Evolutionary conservation across 345 rosid genomes (phyloP), one percentile per base, ranked within the genome.

Genomic region (Physaria fendleri): DNA sequence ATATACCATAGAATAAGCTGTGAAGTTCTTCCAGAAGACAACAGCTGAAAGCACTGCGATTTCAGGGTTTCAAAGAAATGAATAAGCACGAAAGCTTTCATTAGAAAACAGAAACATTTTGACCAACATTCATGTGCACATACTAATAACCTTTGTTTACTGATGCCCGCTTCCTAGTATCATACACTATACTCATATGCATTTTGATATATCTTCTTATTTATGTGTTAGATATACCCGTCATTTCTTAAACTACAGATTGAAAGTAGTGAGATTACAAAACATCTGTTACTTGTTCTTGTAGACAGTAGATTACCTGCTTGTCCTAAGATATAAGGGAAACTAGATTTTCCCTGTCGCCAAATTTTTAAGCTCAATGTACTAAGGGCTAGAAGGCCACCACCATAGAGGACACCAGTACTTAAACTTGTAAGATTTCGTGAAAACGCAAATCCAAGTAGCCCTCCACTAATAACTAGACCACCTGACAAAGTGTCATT

Each of bases 241-340:
- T 14, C 15, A 15, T 14, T 2, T 33, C 28, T 15, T 52, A 41
- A 13, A 21, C 22, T 41, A n/a, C 33, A 40, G 14, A 22, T 32
- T 0, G 13, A 37, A 38, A 39, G 12, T 14, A 18, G 48, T 18
- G 30, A 53, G 30, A 53, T 23, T 30, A 64, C 27, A 23, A 23
- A 64, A 53, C 17, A 39, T 13, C 20, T 0, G 14, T 15, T 38
- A 13, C 17, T 2, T 22, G 15, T 53, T 49, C 21, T 4, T 18
- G 52, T 28, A 53, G 15, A 52, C 27, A 22, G 15, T 29, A 32
- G 46, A 43, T 35, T 81, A 93, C 97, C 95, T 55, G 92, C 92
- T 84, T 93, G 97, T 46, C 97, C 97, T 16, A 93, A 68, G 22
- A 93, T 91, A 70, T 77, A 83, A 27, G 91, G 99, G 52, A 89